Evolutionary conservation across 2,329 filamentous ascomycete genomes (phyloP), one percentile per base, ranked within the genome.

Genomic region (Ilyonectria sp.): DNA sequence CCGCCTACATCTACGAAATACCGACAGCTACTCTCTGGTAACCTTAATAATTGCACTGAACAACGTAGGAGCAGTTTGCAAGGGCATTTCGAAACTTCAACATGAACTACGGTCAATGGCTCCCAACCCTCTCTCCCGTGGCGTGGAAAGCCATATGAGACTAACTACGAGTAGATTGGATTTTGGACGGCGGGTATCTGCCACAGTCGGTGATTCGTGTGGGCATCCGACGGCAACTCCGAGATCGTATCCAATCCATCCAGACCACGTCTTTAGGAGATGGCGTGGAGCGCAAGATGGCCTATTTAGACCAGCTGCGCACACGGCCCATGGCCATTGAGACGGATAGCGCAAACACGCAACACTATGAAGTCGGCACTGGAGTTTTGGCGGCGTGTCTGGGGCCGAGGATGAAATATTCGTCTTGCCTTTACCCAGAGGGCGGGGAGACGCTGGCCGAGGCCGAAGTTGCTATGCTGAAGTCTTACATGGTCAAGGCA

Each of bases 361-460:
- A 93, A 83, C 91, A 93, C 79, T 93, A 93, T 75, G 91, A 93
- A 80, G 91, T 93, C 46, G 90, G 89, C 44, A 92, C 91, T 0
- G 89, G 88, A 4, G 87, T 93, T 26, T 79, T 93, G 46, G 79
- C 81, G 31, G 87, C 86, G 31, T 90, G 86, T 77, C 81, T 93
- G 13, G 91, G 91, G 0, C 89, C 90, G 4, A 82, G 90, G 61
- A 93, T 93, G 90, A 93, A 93, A 84, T 93, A 93, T 78, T 90
- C 87, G n/a, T 86, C 83, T 70, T 91, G 89, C 76, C 81, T 92
- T 74, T 93, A 93, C 77, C 86, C 87, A 4, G 87, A 86, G 67
- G 90, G 89, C 17, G 81, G 82, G 67, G 88, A 91, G 81, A 91
- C 86, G n/a, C 79, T 93, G 59, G 90, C 83, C 2, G 84, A 92